These are phyloP conservation scores for Solanum sparsipilum DNA, from an alignment of 257 asterid species.

Conservation along the genomic window DNA sequence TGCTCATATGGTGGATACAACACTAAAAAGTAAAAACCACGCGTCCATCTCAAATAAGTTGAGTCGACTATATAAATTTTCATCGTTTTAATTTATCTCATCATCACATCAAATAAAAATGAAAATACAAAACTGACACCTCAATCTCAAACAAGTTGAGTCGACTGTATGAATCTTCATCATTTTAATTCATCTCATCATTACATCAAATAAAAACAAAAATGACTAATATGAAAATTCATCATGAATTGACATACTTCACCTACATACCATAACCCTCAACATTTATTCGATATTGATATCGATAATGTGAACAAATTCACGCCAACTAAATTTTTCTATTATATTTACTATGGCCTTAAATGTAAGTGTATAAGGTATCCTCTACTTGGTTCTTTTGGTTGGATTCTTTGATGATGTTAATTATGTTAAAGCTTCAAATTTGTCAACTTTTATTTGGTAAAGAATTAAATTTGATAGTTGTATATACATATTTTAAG, in stretches of 20 bases:
- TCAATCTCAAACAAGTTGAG: too few species aligned
- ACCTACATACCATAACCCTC: neutral
- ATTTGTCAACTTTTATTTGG: neutral
- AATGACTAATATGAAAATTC: neutral
- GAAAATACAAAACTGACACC: too few species aligned
- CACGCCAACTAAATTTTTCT: neutral
- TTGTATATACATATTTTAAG: neutral
- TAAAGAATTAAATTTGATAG: neutral
- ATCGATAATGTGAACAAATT: neutral
- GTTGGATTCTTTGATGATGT: neutral
- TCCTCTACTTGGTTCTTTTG: neutral
- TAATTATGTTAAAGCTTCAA: neutral
- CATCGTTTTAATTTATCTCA: neutral
- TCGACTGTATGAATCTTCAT: neutral
- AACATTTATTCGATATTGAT: neutral
- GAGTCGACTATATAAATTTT: neutral
- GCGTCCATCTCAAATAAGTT: neutral
- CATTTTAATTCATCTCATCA: neutral
- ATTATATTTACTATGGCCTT: neutral
- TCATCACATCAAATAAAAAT: neutral
- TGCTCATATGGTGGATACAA: neutral
- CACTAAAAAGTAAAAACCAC: neutral
- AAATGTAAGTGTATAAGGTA: neutral
- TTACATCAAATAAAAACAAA: neutral
- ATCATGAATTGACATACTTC: neutral